Conservation (phyloP, 352 stramenopile genomes). For the Aphanomyces euteiches region DNA sequence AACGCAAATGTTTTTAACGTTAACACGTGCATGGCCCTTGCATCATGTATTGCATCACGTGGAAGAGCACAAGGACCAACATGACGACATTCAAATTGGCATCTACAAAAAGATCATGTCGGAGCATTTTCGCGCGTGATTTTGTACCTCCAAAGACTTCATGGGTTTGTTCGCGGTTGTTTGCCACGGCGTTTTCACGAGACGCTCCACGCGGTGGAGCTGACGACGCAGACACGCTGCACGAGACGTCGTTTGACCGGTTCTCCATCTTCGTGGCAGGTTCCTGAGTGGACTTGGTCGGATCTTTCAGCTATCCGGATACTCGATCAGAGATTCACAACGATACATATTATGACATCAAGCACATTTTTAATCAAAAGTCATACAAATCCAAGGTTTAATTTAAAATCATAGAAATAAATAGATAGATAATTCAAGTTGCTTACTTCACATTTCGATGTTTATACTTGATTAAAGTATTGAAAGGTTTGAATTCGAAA, state of each 20-base stretch:
- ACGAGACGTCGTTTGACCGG: constrained; percentile 9
- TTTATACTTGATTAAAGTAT: background rate
- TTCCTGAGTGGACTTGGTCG: background rate
- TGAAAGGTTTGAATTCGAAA: background rate
- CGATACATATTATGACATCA: background rate
- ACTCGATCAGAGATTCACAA: background rate
- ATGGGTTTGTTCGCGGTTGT: constrained; percentile 41
- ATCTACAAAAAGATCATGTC: constrained; percentile 11
- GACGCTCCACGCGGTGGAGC: background rate
- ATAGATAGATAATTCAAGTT: constrained; percentile 3
- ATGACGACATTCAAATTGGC: constrained; percentile 82
- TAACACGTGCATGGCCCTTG: constrained; percentile 76
- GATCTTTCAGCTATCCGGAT: background rate
- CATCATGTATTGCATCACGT: constrained; percentile 88
- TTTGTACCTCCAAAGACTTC: constrained; percentile 78
- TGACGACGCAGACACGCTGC: constrained; percentile 13
- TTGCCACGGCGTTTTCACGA: background rate
- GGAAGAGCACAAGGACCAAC: constrained; percentile 77
- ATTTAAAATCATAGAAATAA: background rate
- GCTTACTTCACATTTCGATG: background rate
- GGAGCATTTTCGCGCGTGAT: background rate
- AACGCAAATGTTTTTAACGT: constrained; percentile 77
- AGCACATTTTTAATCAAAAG: background rate
- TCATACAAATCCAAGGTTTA: background rate
- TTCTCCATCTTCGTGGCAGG: background rate